phyloP scores from a whole-genome alignment of 2,329 filamentous ascomycete genomes.

The Pestalotiopsis sp. region DNA sequence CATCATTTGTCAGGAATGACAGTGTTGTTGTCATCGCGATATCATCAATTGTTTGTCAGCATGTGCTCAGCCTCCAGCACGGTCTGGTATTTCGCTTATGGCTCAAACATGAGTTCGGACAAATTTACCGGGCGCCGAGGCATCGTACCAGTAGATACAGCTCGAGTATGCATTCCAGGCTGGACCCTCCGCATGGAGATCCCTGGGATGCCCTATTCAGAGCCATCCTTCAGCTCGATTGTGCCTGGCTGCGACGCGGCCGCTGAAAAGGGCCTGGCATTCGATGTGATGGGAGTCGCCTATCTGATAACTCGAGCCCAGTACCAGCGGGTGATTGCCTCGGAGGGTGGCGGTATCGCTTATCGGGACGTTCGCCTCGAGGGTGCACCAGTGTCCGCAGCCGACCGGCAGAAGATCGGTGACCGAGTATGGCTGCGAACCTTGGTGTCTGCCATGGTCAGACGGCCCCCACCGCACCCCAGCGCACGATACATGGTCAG shows the following conservation, averaged over 20 bases:
- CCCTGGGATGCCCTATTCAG: background rate
- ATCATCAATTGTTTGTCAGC: no score
- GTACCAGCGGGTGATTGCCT: background rate
- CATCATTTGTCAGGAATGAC: background rate
- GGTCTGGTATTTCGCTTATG: conserved; percentile 3
- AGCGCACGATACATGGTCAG: conserved; percentile 16
- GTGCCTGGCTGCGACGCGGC: background rate
- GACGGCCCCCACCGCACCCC: conserved; percentile 10
- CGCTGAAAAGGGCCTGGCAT: background rate
- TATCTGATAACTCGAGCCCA: background rate
- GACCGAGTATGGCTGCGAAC: no score
- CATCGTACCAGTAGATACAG: background rate
- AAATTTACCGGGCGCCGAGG: background rate
- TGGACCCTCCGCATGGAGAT: background rate
- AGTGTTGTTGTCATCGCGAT: background rate
- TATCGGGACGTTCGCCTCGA: background rate
- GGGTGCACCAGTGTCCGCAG: background rate
- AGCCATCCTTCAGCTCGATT: background rate
- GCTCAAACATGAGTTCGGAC: background rate
- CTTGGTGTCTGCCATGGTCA: conserved; percentile 1
- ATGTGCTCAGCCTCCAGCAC: background rate
- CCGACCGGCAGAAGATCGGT: conserved; percentile 1
- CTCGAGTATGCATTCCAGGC: background rate
- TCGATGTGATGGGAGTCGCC: background rate
- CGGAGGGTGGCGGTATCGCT: conserved; percentile 3